These are phyloP conservation scores for Aspergillus ochraceoroseus DNA, from an alignment of 2,329 filamentous ascomycete species.

Conservation along the genomic window DNA sequence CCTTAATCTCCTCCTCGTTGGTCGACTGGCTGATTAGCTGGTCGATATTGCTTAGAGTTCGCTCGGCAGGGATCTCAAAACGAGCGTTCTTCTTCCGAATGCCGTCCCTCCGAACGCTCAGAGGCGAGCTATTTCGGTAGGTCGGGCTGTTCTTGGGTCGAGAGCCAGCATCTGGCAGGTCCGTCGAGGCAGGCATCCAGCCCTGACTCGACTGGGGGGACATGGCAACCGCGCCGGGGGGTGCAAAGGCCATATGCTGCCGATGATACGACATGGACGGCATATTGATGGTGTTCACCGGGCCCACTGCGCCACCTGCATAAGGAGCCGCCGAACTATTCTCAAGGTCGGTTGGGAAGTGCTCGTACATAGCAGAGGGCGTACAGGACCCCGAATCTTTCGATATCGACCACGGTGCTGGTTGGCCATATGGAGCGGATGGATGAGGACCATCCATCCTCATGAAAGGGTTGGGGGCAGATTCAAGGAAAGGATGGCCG, in stretches of 20 bases:
- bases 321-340: conserved; percentile 42
- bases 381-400: conserved; percentile 67
- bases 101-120: conserved; percentile 70
- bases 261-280: conserved; percentile 43
- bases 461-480: conserved; percentile 59
- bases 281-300: conserved; percentile 38
- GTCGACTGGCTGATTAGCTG: conserved; percentile 75
- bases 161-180: conserved; percentile 48
- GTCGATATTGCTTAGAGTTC: conserved; percentile 92
- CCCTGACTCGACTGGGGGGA: conserved; percentile 60
- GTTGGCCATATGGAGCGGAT: conserved; percentile 43
- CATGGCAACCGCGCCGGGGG: conserved; percentile 50
- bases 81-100: conserved; percentile 99
- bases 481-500: conserved; percentile 47
- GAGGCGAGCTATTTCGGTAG: conserved; percentile 66
- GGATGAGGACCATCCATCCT: conserved; percentile 52
- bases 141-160: conserved; percentile 61
- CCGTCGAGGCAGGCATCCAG: conserved; percentile 47
- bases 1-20: conserved; percentile 89
- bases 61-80: conserved; percentile 92
- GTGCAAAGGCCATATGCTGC: conserved; percentile 49
- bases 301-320: conserved; percentile 41
- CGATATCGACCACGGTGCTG: conserved; percentile 59
- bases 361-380: conserved; percentile 66
- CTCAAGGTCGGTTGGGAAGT: conserved; percentile 53